Conservation (phyloP, 768 basidiomycete species). For the Termitomyces sp. region DNA sequence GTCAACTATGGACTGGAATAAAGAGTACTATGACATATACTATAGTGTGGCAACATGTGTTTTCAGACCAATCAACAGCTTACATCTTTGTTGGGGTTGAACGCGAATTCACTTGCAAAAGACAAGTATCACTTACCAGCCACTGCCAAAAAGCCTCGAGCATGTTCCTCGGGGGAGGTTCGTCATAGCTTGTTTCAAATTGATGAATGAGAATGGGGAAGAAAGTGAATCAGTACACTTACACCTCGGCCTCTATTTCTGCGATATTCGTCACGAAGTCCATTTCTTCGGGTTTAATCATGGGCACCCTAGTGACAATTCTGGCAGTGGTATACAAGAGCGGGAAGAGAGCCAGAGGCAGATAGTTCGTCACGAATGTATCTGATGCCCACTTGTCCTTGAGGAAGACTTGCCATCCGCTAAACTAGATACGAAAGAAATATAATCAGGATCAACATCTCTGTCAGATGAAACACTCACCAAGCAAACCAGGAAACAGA, state of each 20-base stretch:
- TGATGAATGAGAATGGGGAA: background rate
- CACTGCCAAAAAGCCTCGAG: constrained; percentile 71
- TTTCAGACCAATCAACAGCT: background rate
- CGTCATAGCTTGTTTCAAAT: constrained; percentile 45
- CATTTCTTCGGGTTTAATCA: constrained; percentile 61
- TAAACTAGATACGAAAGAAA: constrained; percentile 27
- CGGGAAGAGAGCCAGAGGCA: constrained; percentile 70
- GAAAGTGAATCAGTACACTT: constrained; percentile 15
- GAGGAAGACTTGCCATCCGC: constrained; percentile 38
- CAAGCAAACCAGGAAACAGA: constrained; percentile 49
- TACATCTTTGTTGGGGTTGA: background rate
- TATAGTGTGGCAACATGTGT: background rate
- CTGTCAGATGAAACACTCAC: constrained; percentile 34
- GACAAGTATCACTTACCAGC: constrained; percentile 52
- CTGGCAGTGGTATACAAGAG: constrained; percentile 62
- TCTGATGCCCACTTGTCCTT: constrained; percentile 43
- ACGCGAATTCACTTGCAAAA: background rate
- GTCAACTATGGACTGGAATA: background rate
- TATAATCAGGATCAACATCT: background rate
- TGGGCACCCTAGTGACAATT: constrained; percentile 42
- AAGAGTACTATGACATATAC: background rate
- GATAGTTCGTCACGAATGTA: constrained; percentile 81
- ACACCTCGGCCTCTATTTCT: constrained; percentile 65
- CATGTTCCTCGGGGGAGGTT: constrained; percentile 65
- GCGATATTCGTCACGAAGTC: constrained; percentile 74